Base-by-base conservation (phyloP, 73 alveolate genomes). In the Urostyla sp. region DNA sequence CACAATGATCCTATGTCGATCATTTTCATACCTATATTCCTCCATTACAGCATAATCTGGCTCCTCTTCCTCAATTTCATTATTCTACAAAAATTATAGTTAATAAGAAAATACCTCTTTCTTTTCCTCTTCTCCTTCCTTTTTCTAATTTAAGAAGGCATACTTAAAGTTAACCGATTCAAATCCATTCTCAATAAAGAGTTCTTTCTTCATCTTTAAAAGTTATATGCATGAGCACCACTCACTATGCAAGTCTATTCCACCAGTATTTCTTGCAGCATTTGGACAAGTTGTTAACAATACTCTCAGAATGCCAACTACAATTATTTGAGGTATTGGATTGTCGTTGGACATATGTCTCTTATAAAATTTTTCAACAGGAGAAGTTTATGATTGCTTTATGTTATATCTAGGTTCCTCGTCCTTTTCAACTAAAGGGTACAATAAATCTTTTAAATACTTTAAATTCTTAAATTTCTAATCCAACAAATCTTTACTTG, bases 241-340 rank as follows among this genome's bases (percentile, higher is more conserved):
- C 40, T 89, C 96, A 74, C 91, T 52, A 60, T 89, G 96, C 49
- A 89, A 56, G 57, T 89, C 96, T 15, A 89, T 88, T 32, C 96
- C 96, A 66, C 88, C 89, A 1, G 87, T 59, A 43, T 67, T 85
- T 20, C 88, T 58, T 0, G 93, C 60, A 0, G 91, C 89, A 45
- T 76, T 82, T 0, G 93, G 91, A 44, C 93, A 86, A 21, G 96
- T 89, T 20, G 91, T 84, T 10, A 84, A 78, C 20, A 85, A 77
- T 6, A 84, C 92, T 57, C 93, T 59, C 13, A 89, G 43, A 23
- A 89, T 59, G 0, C 93, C 96, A 0, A 89, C 96, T 4, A 89
- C 92, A 18, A 89, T 67, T 11, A 84, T 81, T 56, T 88, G 63
- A 1, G 92, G 92, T 30, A 88, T 61, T 11, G 88, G 91, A 52